Percentiles rank a stretch among this genome's conserved stretches.
Conservation (phyloP, 2,329 filamentous ascomycete genomes). For the Ilyonectria robusta region DNA sequence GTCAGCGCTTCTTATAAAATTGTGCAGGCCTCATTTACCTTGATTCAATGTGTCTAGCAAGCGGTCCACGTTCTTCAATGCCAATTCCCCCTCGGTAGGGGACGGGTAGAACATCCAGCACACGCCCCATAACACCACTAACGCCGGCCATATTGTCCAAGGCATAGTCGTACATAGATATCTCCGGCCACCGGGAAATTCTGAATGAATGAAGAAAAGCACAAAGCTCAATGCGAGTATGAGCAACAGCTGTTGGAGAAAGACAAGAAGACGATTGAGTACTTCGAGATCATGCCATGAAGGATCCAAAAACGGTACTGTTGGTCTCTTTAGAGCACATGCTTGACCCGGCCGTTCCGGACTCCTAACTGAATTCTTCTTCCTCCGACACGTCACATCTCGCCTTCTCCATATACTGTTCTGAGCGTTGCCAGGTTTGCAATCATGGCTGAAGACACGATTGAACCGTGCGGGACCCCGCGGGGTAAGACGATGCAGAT, state of each 20-base stretch:
- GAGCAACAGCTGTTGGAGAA: not conserved
- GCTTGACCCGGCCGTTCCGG: too few relatives aligned
- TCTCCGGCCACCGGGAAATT: not conserved
- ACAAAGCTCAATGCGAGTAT: not conserved
- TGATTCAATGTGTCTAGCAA: not conserved
- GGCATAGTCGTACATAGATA: conserved; percentile 17
- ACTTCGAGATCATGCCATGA: too few relatives aligned
- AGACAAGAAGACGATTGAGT: not conserved
- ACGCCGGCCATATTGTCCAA: conserved; percentile 8
- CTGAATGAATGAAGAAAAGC: not conserved
- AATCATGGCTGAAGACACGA: too few relatives aligned
- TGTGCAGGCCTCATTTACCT: not conserved
- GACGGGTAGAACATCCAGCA: conserved; percentile 17
- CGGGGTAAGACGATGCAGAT: too few relatives aligned
- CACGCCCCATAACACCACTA: conserved; percentile 7
- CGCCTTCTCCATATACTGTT: too few relatives aligned
- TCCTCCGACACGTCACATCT: too few relatives aligned
- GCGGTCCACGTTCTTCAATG: not conserved
- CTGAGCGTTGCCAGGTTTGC: too few relatives aligned
- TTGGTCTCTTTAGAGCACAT: too few relatives aligned
- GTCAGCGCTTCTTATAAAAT: not conserved
- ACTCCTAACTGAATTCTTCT: too few relatives aligned
- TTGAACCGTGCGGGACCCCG: too few relatives aligned
- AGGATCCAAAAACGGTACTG: too few relatives aligned
- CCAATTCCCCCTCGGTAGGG: not conserved